A percentile compares a stretch with the other conserved stretches of the same genome.
phyloP scores from a whole-genome alignment of 1,284 basidiomycete species.

The Inonotus hispidus region DNA sequence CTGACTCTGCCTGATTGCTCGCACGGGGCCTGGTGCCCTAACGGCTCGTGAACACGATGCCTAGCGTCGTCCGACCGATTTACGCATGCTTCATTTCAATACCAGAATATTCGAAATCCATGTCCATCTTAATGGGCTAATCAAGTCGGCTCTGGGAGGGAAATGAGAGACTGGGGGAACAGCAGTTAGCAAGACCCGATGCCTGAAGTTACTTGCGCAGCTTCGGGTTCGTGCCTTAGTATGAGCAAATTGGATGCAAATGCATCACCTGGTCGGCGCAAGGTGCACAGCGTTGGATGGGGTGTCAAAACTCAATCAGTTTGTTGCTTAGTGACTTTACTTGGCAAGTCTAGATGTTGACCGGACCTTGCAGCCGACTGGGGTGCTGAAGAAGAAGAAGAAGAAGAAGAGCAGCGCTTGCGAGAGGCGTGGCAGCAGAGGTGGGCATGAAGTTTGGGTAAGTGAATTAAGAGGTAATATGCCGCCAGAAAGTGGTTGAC shows the following conservation, averaged over 20 bases:
- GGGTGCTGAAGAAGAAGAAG: background rate
- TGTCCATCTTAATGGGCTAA: background rate
- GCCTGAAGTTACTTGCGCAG: background rate
- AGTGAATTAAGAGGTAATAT: background rate
- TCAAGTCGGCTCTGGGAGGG: background rate
- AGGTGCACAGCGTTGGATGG: background rate
- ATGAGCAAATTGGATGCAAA: background rate
- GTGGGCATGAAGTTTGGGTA: background rate
- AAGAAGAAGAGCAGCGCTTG: background rate
- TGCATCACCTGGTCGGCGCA: slow-evolving; percentile 3
- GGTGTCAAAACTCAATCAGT: slow-evolving; percentile 1
- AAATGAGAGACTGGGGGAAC: background rate
- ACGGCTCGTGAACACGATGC: background rate
- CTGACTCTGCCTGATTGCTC: background rate
- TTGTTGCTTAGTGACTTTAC: background rate
- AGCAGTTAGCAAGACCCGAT: background rate
- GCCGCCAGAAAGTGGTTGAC: background rate
- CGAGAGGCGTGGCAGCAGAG: background rate
- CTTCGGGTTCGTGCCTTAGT: background rate
- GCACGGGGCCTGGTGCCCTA: background rate
- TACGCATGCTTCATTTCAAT: background rate
- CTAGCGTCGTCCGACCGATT: background rate
- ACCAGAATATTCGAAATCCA: background rate
- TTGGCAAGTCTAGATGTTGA: background rate
- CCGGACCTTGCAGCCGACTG: background rate